Conservation (phyloP, 257 asterid species). For the Nicotiana paniculata region DNA sequence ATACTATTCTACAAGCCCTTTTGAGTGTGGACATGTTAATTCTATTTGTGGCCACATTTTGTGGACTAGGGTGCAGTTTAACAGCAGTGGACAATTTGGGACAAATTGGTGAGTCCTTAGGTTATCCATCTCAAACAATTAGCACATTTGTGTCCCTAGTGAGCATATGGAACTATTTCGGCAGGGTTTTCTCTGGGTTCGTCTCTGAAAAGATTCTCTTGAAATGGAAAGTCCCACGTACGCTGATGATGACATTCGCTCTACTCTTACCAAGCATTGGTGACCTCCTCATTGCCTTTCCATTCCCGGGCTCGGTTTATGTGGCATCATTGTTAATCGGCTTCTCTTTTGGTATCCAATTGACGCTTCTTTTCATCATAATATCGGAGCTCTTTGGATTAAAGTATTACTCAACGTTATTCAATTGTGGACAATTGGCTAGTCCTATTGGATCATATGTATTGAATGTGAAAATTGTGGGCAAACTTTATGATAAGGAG, state of each 20-base stretch:
- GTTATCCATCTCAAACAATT: conserved; percentile 17
- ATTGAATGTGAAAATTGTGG: conserved; percentile 24
- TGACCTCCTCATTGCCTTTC: conserved; percentile 21
- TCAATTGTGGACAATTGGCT: conserved; percentile 28
- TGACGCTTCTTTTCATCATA: conserved; percentile 20
- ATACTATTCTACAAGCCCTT: conserved; percentile 22
- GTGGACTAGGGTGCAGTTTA: conserved; percentile 27
- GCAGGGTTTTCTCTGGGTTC: conserved; percentile 16
- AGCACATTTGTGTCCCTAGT: conserved; percentile 26
- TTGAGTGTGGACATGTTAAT: conserved; percentile 21
- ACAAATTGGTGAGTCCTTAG: conserved; percentile 34
- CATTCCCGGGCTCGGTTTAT: conserved; percentile 17
- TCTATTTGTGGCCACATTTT: conserved; percentile 20
- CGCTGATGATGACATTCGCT: conserved; percentile 18
- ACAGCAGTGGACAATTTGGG: conserved; percentile 29
- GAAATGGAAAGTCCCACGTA: conserved; percentile 20
- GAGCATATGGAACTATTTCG: conserved; percentile 29
- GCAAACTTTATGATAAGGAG: conserved; percentile 26
- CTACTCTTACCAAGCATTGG: conserved; percentile 20
- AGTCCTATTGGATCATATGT: conserved; percentile 33
- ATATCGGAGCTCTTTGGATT: conserved; percentile 24
- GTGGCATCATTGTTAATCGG: conserved; percentile 17
- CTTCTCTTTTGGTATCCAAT: conserved; percentile 24
- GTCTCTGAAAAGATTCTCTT: conserved; percentile 13
- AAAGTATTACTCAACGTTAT: conserved; percentile 21